Percentiles rank a stretch among this genome's conserved stretches.
Conservation (phyloP, 2,329 filamentous ascomycete genomes). For the Ceratocystis harringtonii region DNA sequence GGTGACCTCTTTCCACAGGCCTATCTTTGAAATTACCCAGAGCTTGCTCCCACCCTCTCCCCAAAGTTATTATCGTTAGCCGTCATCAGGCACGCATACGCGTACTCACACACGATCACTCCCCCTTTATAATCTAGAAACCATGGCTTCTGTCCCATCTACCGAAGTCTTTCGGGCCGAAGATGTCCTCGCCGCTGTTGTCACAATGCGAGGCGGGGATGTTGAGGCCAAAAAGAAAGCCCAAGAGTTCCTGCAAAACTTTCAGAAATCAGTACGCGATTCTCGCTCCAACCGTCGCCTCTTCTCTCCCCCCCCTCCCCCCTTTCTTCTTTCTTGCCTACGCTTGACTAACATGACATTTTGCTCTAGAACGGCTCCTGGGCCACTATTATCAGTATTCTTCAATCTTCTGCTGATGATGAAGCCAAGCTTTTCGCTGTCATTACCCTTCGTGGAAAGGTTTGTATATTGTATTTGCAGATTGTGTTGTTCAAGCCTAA, state of each 20-base stretch:
- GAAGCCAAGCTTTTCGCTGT: slow-evolving; percentile 91
- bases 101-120: background rate
- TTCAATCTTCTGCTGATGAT: slow-evolving; percentile 65
- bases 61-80: background rate
- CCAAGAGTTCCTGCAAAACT: slow-evolving; percentile 80
- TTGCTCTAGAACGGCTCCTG: slow-evolving; percentile 66
- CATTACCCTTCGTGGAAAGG: slow-evolving; percentile 95
- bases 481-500: background rate
- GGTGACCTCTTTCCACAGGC: background rate
- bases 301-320: too few species aligned
- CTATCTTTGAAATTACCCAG: background rate
- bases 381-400: slow-evolving; percentile 71
- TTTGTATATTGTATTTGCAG: slow-evolving; percentile 26
- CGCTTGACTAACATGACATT: slow-evolving; percentile 6
- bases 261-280: slow-evolving; percentile 79
- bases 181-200: slow-evolving; percentile 68
- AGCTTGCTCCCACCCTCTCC: background rate
- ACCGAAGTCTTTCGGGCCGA: slow-evolving; percentile 59
- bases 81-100: background rate
- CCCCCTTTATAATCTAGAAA: background rate
- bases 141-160: slow-evolving; percentile 13
- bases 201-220: slow-evolving; percentile 79
- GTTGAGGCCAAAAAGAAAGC: slow-evolving; percentile 74
- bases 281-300: background rate
- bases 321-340: background rate